Conservation (phyloP, 805 yeast genomes). For the Zygotorulaspora florentina region DNA sequence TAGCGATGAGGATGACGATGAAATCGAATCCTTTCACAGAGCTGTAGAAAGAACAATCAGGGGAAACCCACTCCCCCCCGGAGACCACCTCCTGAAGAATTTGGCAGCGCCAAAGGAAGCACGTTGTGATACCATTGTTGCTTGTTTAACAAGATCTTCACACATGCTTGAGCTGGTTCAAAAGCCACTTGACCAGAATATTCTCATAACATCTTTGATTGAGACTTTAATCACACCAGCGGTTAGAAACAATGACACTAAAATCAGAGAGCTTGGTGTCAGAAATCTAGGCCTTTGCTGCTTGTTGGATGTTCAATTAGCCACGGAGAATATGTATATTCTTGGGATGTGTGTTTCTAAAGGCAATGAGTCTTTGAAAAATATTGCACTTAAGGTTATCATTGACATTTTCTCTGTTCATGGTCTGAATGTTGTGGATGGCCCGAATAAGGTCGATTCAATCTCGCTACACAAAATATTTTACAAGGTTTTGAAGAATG, state of each 20-base stretch:
- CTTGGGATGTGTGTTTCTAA: constrained; percentile 67
- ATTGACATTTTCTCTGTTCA: constrained; percentile 76
- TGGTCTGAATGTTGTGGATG: constrained; percentile 65
- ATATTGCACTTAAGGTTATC: constrained; percentile 62
- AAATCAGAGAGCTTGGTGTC: constrained; percentile 61
- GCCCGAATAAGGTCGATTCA: constrained; percentile 59
- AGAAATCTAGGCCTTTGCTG: constrained; percentile 78
- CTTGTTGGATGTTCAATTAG: constrained; percentile 60
- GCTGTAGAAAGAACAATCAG: constrained; percentile 40
- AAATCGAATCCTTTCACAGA: constrained; percentile 45
- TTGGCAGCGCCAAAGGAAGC: constrained; percentile 34
- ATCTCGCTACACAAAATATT: constrained; percentile 64
- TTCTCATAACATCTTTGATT: constrained; percentile 62
- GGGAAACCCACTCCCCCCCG: constrained; percentile 21
- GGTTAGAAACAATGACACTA: constrained; percentile 52
- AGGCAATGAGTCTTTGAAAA: constrained; percentile 59
- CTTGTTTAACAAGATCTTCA: constrained; percentile 65
- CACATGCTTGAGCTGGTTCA: constrained; percentile 64
- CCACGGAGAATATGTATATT: constrained; percentile 58
- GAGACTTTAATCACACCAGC: constrained; percentile 80
- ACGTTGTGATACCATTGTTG: constrained; percentile 45
- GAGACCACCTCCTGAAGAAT: constrained; percentile 16
- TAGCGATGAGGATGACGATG: constrained; percentile 31
- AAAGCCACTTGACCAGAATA: constrained; percentile 60
- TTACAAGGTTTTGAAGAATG: constrained; percentile 57